Evolutionary conservation across 2,329 filamentous ascomycete genomes (phyloP), one percentile per base, ranked within the genome.

Genomic region (Leptographium lundbergii): DNA sequence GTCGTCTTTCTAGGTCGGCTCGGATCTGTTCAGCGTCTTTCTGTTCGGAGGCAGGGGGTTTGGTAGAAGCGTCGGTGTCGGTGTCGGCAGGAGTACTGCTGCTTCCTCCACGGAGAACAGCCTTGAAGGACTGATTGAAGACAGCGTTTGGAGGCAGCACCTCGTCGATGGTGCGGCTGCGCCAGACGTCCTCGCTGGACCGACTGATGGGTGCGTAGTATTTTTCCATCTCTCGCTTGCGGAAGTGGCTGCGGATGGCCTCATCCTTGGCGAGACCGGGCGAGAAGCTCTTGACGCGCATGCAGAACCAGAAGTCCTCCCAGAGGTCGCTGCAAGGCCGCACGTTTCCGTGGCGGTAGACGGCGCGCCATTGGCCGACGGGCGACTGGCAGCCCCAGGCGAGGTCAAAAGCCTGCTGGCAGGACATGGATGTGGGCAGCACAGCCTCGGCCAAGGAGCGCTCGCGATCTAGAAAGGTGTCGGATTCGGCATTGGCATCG

Each of bases 281-380:
- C 0, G 78, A 71, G 67, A 84, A 84, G 2, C 80, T 79, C 67
- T 87, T 85, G 45, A 85, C 85, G 63, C 89, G 85, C 91, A 97
- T 96, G 77, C 94, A 99, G 75, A 96, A 92, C 88, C 91, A 95
- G 73, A 96, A 97, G 72, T 96, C 89, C 62, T 86, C 81, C 91
- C 92, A 96, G 63, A 91, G 85, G 65, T 95, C 87, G 62, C 78
- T 82, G 77, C 94, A 99, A 4, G 81, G 79, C 52, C 86, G 82
- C 67, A 95, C 75, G 50, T 78, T 75, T 62, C 94, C 94, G 69
- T 90, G 86, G 47, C 94, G 87, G 77, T 97, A 99, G 45, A 97
- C 81, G 67, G 90, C 85, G 67, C 88, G 91, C 78, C 91, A 96
- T 71, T 97, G 91, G 0, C 92, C 91, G 57, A 90, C 91, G 10